Percentiles rank a stretch among this genome's conserved stretches.
Conservation (phyloP, 176 grass and related monocot genomes). For the Raddia guianensis region DNA sequence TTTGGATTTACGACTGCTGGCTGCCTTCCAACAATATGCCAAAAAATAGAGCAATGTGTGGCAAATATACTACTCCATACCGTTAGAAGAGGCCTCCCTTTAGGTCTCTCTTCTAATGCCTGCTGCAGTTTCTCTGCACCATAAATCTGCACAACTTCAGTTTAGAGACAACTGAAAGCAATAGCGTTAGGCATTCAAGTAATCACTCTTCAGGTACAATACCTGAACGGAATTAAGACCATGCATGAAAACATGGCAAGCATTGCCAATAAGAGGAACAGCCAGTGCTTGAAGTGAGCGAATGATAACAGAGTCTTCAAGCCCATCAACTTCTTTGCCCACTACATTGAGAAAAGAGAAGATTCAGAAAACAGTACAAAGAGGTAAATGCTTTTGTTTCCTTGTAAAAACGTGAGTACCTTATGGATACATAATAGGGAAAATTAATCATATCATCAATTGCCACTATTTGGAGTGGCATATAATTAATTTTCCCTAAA, state of each 20-base stretch:
- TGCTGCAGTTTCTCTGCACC: constrained; percentile 89
- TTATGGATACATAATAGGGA: no score
- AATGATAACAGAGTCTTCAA: constrained; percentile 72
- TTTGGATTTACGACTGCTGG: background rate
- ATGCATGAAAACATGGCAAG: constrained; percentile 96
- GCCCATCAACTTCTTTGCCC: constrained; percentile 57
- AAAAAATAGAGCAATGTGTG: background rate
- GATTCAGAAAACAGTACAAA: background rate
- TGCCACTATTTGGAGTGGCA: no score
- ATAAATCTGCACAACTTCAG: constrained; percentile 68
- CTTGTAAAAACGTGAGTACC: background rate
- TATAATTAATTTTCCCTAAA: no score
- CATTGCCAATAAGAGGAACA: constrained; percentile 82
- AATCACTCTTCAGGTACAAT: constrained; percentile 29
- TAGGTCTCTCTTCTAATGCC: constrained; percentile 66
- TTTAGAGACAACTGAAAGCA: constrained; percentile 36
- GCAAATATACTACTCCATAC: constrained; percentile 35
- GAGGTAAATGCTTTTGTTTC: background rate
- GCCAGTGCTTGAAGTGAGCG: constrained; percentile 76
- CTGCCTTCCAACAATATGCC: background rate
- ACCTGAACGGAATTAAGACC: constrained; percentile 93
- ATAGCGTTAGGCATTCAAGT: background rate
- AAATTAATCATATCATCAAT: no score
- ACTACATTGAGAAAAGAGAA: constrained; percentile 45
- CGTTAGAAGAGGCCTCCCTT: constrained; percentile 81